phyloP scores from a whole-genome alignment of 1,284 basidiomycete species.

The Ustilago sp. region DNA sequence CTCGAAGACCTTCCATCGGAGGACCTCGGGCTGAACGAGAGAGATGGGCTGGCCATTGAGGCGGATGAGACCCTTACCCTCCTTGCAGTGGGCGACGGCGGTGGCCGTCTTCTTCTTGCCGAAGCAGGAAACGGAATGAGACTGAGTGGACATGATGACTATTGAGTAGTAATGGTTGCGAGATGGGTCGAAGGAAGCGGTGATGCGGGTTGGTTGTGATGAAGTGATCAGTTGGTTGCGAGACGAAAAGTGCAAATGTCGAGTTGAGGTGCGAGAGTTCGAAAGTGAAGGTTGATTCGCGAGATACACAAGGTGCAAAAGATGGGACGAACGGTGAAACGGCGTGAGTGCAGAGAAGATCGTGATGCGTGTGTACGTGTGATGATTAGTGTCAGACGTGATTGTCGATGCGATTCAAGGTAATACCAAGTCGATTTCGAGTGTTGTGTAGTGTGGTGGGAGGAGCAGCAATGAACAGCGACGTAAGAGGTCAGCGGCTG shows the following conservation, averaged over 20 bases:
- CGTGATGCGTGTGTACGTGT: slow-evolving; percentile 13
- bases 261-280: slow-evolving; percentile 3
- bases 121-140: slow-evolving; percentile 70
- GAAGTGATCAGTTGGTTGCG: slow-evolving; percentile 6
- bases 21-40: slow-evolving; percentile 87
- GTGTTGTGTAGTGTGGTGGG: not conserved
- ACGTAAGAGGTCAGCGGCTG: slow-evolving; percentile 30
- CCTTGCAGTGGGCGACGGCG: slow-evolving; percentile 71
- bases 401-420: slow-evolving; percentile 17
- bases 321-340: not conserved
- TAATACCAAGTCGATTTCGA: not conserved
- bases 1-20: slow-evolving; percentile 99
- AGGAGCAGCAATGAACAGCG: slow-evolving; percentile 11
- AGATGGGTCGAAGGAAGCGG: not conserved
- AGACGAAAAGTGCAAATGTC: not conserved
- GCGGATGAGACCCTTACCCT: slow-evolving; percentile 96
- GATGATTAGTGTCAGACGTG: slow-evolving; percentile 9
- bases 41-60: slow-evolving; percentile 97
- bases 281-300: not conserved
- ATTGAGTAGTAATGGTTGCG: slow-evolving; percentile 12
- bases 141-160: slow-evolving; percentile 63
- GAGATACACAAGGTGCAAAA: not conserved
- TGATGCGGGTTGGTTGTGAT: slow-evolving; percentile 7
- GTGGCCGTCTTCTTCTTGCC: slow-evolving; percentile 71
- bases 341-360: not conserved